Base-by-base conservation (phyloP, 2,329 filamentous ascomycete genomes). In the Aspergillus brasiliensis region DNA sequence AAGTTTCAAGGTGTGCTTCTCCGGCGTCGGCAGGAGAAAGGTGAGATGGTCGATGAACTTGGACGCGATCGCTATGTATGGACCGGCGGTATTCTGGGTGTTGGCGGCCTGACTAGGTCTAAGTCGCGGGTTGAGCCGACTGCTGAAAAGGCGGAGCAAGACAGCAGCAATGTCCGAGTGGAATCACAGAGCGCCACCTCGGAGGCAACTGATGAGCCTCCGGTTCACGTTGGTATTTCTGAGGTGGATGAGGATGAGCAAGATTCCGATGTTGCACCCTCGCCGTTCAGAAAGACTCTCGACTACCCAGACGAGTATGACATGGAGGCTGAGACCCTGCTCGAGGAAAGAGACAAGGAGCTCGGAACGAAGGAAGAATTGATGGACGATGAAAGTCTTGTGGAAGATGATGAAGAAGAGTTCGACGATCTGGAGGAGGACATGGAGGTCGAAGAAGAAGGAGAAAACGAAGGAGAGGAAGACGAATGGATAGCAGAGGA, bases 1-100 rank as follows among this genome's bases (percentile, higher is more conserved):
- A 77, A 74, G 51, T 71, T 76, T 53, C 78, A 81, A 62, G 76
- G 71, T 23, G 65, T 74, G 28, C 65, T 80, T n/a, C 70, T 80
- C 44, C 75, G 77, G 10, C 59, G 67, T 48, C 71, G 67, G 19
- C 64, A 71, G 37, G 64, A 71, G 51, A 64, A 66, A 56, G 59
- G 65, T 3, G 67, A 74, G 48, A 56, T 58, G 15, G 46, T 57
- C 5, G 23, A 59, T 23, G 40, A 57, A 34, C 44, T 62, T 44
- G 59, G 54, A 37, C 46, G 52, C 23, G 59, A 68, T 7, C 62
- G 63, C 54, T 70, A 68, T n/a, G 69, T 72, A 5, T 75, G 73
- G 73, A 75, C 73, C n/a, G 73, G 73, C 11, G 73, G 73, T 47
- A 60, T 75, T 47, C 67, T 75, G 5, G 72, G 72, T 7, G 65